Conservation (phyloP, 352 stramenopile genomes). For the Phytopythium chamaehyphon region DNA sequence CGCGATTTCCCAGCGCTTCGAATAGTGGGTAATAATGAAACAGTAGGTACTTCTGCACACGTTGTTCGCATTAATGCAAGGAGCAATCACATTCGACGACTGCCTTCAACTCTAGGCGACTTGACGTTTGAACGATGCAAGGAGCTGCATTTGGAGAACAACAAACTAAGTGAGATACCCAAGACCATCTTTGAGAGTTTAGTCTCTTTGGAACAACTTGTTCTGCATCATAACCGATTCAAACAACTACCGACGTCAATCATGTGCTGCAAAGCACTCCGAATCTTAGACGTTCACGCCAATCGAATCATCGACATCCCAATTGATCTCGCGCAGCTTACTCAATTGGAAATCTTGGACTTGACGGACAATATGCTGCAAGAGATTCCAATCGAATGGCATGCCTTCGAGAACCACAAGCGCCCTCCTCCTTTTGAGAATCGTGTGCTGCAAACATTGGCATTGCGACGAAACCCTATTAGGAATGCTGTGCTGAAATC, state of each 20-base stretch:
- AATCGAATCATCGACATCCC: conserved; percentile 40
- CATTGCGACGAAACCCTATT: conserved; percentile 44
- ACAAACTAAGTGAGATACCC: conserved; percentile 36
- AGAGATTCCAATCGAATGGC: conserved; percentile 43
- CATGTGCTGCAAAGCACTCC: conserved; percentile 19
- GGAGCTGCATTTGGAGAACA: conserved; percentile 43
- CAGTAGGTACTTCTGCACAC: not conserved
- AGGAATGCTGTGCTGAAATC: conserved; percentile 19
- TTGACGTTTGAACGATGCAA: conserved; percentile 26
- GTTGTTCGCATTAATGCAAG: conserved; percentile 20
- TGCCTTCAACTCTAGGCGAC: conserved; percentile 12
- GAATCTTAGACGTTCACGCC: conserved; percentile 42
- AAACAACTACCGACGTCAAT: conserved; percentile 29
- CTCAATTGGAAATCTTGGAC: conserved; percentile 34
- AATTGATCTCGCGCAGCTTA: conserved; percentile 18
- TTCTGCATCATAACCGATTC: conserved; percentile 41
- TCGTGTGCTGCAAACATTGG: conserved; percentile 33
- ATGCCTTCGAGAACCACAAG: conserved; percentile 29
- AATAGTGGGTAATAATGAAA: not conserved
- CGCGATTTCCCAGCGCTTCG: conserved; percentile 14
- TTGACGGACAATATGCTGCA: conserved; percentile 41
- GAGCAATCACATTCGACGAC: conserved; percentile 27
- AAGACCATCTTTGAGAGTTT: conserved; percentile 35
- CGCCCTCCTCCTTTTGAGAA: not conserved
- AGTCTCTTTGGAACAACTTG: conserved; percentile 28